These are phyloP conservation scores for Fistulifera solaris DNA, from an alignment of 108 stramenopile genomes.

Conservation along the genomic window DNA sequence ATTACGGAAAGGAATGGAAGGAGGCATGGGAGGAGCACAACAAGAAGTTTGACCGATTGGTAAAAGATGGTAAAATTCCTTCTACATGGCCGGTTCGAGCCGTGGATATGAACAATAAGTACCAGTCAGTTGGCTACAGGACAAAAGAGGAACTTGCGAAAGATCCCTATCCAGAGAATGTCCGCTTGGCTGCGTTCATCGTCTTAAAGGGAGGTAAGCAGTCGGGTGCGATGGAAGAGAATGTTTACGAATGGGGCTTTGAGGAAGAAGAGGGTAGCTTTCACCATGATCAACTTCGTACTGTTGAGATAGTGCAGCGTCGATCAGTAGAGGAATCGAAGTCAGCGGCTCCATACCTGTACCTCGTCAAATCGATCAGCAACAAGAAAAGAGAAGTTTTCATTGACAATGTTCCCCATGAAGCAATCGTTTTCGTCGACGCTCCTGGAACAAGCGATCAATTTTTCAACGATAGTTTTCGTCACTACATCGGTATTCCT, in stretches of 20 bases:
- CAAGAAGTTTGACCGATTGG: constrained; percentile 18
- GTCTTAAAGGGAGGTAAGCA: constrained; percentile 21
- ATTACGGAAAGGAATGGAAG: constrained; percentile 72
- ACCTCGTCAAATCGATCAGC: constrained; percentile 15
- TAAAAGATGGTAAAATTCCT: constrained; percentile 30
- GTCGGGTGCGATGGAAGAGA: neutral
- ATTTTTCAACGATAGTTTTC: constrained; percentile 24
- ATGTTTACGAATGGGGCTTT: neutral
- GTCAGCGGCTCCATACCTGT: neutral
- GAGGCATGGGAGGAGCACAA: constrained; percentile 60
- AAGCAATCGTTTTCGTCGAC: constrained; percentile 57
- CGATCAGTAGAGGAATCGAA: constrained; percentile 15
- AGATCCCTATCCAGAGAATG: constrained; percentile 28
- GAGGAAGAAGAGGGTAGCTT: neutral
- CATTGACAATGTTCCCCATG: constrained; percentile 55
- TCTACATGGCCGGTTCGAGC: constrained; percentile 26
- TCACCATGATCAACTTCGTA: neutral
- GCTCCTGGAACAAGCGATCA: constrained; percentile 30
- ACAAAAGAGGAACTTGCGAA: constrained; percentile 12
- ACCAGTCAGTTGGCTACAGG: constrained; percentile 14
- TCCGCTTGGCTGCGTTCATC: constrained; percentile 31
- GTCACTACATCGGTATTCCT: constrained; percentile 57
- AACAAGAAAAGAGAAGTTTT: constrained; percentile 8
- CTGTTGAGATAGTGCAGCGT: neutral
- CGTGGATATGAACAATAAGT: constrained; percentile 26